These are phyloP conservation scores for Cochlearia excelsa DNA, from an alignment of 345 rosid species.

Conservation along the genomic window DNA sequence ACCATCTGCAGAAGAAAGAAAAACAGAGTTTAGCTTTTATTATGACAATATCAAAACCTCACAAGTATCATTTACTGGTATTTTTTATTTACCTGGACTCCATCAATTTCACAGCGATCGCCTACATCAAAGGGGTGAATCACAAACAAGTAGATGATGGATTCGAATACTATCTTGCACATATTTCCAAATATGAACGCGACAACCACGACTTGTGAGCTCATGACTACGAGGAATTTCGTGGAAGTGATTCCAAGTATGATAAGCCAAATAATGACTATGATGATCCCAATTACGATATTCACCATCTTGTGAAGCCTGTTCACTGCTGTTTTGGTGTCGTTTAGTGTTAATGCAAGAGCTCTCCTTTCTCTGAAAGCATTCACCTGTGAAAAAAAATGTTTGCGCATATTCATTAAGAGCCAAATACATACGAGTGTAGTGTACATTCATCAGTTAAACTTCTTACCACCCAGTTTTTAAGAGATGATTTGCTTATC, in stretches of 20 bases:
- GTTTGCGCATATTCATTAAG: neutral
- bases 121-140: conserved; percentile 89
- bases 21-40: neutral
- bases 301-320: conserved; percentile 77
- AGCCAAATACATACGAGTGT: neutral
- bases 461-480: conserved; percentile 75
- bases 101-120: conserved; percentile 75
- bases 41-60: neutral
- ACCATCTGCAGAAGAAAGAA: conserved; percentile 46
- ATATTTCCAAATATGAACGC: conserved; percentile 82
- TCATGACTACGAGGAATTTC: conserved; percentile 55
- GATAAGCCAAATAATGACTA: conserved; percentile 51
- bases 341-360: conserved; percentile 66
- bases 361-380: conserved; percentile 73
- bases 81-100: conserved; percentile 49
- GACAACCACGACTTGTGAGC: conserved; percentile 62
- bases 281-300: conserved; percentile 50
- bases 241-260: conserved; percentile 61
- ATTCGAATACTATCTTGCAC: conserved; percentile 74
- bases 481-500: conserved; percentile 59
- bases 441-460: neutral
- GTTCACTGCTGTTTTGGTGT: conserved; percentile 73
- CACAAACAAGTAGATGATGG: conserved; percentile 76
- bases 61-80: neutral
- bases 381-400: conserved; percentile 41